Evolutionary conservation across 192 early-diverging fungal genomes (phyloP).

Genomic region (Glomus cerebriforme): DNA sequence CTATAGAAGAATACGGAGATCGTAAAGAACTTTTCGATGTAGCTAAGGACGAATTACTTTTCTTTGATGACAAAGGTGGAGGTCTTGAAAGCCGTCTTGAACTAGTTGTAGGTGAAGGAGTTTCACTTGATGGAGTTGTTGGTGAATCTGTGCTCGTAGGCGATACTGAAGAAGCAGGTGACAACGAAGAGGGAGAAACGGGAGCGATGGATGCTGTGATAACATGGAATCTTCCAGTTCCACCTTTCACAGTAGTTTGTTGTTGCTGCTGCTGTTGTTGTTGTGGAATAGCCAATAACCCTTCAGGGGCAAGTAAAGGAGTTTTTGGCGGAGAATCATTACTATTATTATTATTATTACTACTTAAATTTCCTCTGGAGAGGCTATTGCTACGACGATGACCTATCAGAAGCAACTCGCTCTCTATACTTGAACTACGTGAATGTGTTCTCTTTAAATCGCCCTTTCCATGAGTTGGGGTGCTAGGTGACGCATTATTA

Average conservation of each 20-base stretch:
- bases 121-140: slow-evolving; percentile 5
- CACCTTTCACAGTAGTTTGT: slow-evolving; percentile 26
- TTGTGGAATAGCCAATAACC: neutral
- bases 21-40: neutral
- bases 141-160: slow-evolving; percentile 1
- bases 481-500: neutral
- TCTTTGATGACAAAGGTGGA: slow-evolving; percentile 2
- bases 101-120: neutral
- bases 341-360: neutral
- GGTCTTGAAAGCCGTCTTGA: slow-evolving; percentile 1
- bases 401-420: slow-evolving; percentile 13
- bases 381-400: slow-evolving; percentile 25
- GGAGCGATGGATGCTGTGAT: slow-evolving; percentile 13
- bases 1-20: neutral
- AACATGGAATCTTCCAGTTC: slow-evolving; percentile 22
- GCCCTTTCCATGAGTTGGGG: neutral
- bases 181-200: neutral
- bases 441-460: neutral
- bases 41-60: neutral
- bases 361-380: neutral
- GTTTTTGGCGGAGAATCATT: slow-evolving; percentile 14
- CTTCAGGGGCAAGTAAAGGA: neutral
- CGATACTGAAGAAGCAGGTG: neutral
- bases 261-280: neutral
- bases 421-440: slow-evolving; percentile 26